Evolutionary conservation across 305 asterid species (phyloP), one percentile per base, ranked within the genome.

Genomic region (Fraxinus dipetala): DNA sequence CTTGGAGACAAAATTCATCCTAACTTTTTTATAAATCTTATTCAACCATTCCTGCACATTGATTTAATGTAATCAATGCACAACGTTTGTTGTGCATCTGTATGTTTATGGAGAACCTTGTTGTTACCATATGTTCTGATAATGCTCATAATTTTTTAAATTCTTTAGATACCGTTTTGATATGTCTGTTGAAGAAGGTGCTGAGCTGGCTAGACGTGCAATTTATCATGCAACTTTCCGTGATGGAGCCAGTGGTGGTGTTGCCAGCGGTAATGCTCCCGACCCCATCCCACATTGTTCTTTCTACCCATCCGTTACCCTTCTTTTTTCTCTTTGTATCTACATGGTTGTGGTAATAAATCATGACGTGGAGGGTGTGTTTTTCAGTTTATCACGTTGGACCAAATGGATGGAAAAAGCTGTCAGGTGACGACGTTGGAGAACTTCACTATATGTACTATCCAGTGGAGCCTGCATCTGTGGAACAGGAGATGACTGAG

Each of bases 161-260:
- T 82, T 84, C 70, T 67, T 8, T 79, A 92, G 99, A 76, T 93
- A 95, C 74, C 92, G 83, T n/a, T 91, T 84, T 77, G 97, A 95
- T 83, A 69, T 95, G 94, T 90, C 97, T 11, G 95, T 91, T 77
- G 94, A 92, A 88, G 99, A 95, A 83, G 99, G 97, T 79, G 92
- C 96, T 0, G 99, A 95, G 89, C 84, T 95, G 81, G 99, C 97
- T 67, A 93, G 95, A 84, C 92, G 98, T 69, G 83, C 97, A 70
- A 95, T 94, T 85, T 95, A 94, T 88, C 99, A 95, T 79, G 99
- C 98, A 18, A 95, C 99, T 26, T 94, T 94, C 85, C 94, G 98
- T 85, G 99, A 94, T 86, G 99, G 97, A 45, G 99, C 98, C 77
- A 94, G 98, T 83, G 98, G 98, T 80, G 99, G 98, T 79, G 99